phyloP scores from a whole-genome alignment of 2,329 filamentous ascomycete species.

The Dactylellina cionopaga region DNA sequence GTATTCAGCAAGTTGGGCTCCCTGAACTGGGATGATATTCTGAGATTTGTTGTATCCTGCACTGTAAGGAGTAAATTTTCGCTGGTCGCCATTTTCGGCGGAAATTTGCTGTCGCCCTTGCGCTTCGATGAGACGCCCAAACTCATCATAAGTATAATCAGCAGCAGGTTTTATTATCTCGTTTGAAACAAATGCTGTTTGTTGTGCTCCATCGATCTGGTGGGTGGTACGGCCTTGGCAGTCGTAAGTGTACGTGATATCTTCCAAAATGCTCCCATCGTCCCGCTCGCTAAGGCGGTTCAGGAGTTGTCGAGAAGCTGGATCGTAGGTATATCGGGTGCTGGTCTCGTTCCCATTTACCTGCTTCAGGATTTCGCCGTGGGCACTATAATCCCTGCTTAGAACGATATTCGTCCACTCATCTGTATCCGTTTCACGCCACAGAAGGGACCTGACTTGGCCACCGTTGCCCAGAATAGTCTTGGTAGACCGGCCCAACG shows the following conservation, averaged over 20 bases:
- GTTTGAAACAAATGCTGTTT: constrained; percentile 55
- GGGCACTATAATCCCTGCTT: constrained; percentile 19
- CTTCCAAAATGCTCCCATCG: constrained; percentile 26
- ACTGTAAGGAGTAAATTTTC: neutral
- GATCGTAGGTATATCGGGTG: constrained; percentile 31
- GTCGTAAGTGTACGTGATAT: constrained; percentile 55
- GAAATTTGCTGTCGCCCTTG: constrained; percentile 22
- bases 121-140: constrained; percentile 27
- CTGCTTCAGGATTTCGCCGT: neutral
- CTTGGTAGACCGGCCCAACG: neutral
- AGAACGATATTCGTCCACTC: neutral
- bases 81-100: neutral
- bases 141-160: constrained; percentile 39
- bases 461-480: neutral
- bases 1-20: constrained; percentile 2
- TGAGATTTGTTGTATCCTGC: neutral
- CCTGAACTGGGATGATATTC: neutral
- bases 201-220: constrained; percentile 54
- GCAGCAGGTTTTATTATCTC: constrained; percentile 37
- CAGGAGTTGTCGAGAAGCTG: neutral
- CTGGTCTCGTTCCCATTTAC: constrained; percentile 19
- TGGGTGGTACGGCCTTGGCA: constrained; percentile 50
- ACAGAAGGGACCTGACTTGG: neutral
- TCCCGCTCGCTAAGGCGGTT: neutral
- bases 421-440: neutral